Conservation (phyloP, 2,329 filamentous ascomycete genomes). For the Penicillium sp. region DNA sequence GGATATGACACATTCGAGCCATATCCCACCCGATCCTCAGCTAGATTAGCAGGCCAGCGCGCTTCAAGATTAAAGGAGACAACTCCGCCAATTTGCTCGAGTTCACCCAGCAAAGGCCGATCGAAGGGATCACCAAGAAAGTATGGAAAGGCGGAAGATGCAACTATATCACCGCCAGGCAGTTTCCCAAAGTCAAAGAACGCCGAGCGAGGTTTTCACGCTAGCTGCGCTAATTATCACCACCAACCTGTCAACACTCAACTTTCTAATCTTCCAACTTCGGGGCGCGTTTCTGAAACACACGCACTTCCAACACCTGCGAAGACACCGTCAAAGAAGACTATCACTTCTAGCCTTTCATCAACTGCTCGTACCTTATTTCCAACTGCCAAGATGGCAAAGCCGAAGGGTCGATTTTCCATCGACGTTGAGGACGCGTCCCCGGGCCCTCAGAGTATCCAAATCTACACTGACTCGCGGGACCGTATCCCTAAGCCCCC, state of each 20-base stretch:
- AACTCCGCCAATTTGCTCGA: constrained; percentile 32
- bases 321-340: constrained; percentile 61
- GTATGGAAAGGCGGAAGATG: constrained; percentile 6
- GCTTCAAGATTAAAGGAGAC: constrained; percentile 28
- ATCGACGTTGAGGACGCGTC: constrained; percentile 43
- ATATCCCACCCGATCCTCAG: constrained; percentile 42
- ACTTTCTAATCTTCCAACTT: constrained; percentile 18
- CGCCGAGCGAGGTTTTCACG: background rate
- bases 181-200: background rate
- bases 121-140: constrained; percentile 31
- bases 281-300: constrained; percentile 20
- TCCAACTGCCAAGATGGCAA: constrained; percentile 47
- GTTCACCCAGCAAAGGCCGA: constrained; percentile 15
- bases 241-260: constrained; percentile 12
- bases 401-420: constrained; percentile 48
- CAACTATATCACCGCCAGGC: constrained; percentile 6
- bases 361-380: constrained; percentile 57
- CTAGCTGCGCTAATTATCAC: background rate
- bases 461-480: constrained; percentile 64
- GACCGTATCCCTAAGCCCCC: constrained; percentile 59
- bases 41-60: constrained; percentile 40
- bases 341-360: constrained; percentile 45
- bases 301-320: constrained; percentile 61
- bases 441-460: constrained; percentile 34
- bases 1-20: constrained; percentile 45